These are phyloP conservation scores for Forsythia suspensa DNA, from an alignment of 257 asterid species.

Conservation along the genomic window DNA sequence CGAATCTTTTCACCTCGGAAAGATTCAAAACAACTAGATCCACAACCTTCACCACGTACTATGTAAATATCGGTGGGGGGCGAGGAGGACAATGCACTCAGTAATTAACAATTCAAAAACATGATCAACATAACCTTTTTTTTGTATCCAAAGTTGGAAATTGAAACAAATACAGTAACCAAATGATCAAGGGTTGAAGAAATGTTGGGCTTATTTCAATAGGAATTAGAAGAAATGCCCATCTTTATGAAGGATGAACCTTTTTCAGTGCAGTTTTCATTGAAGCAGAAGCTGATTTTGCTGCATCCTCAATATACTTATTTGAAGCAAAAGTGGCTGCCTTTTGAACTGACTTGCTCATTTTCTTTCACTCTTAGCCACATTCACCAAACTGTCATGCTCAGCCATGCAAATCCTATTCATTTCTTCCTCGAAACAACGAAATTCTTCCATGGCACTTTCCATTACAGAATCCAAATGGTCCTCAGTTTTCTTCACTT, in stretches of 20 bases:
- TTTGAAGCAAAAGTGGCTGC: conserved; percentile 65
- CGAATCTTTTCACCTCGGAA: too few species aligned
- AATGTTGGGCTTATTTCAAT: background rate
- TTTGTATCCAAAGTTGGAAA: background rate
- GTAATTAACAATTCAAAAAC: background rate
- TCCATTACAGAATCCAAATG: conserved; percentile 78
- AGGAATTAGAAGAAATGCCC: background rate
- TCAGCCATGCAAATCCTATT: conserved; percentile 40
- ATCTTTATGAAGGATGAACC: conserved; percentile 77
- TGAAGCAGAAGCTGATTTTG: conserved; percentile 69
- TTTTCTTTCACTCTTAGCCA: conserved; percentile 57
- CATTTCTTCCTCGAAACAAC: conserved; percentile 80
- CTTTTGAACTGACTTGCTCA: conserved; percentile 63
- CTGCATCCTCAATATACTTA: conserved; percentile 79
- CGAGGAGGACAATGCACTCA: background rate
- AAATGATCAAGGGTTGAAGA: background rate
- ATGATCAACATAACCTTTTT: background rate
- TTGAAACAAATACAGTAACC: background rate
- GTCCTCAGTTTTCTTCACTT: conserved; percentile 52
- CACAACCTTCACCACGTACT: too few species aligned
- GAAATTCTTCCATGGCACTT: conserved; percentile 84
- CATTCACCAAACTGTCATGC: conserved; percentile 41
- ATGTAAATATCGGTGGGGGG: background rate
- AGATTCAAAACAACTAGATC: background rate
- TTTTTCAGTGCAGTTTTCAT: conserved; percentile 79